phyloP scores from a whole-genome alignment of 345 rosid genomes.

The Alliaria petiolata region DNA sequence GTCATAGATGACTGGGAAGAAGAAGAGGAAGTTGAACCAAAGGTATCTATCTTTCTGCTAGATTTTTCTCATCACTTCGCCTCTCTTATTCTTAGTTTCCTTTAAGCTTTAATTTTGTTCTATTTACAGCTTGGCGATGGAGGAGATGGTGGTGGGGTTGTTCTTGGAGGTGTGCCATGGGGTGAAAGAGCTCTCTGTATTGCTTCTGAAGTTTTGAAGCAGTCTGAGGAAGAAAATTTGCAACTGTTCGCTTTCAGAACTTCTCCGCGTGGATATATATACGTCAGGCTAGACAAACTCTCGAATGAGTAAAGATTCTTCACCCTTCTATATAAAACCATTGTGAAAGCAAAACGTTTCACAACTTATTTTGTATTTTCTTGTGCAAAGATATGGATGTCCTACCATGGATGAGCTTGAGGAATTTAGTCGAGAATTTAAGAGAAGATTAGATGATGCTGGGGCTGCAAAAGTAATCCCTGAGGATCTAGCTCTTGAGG shows the following conservation, averaged over 20 bases:
- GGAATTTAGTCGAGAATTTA: constrained; percentile 61
- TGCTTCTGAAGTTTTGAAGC: constrained; percentile 51
- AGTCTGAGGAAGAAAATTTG: constrained; percentile 51
- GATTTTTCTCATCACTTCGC: not conserved
- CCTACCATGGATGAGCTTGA: constrained; percentile 82
- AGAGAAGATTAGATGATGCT: constrained; percentile 73
- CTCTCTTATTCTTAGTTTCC: constrained; percentile 3
- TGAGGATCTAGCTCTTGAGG: constrained; percentile 84
- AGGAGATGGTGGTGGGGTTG: constrained; percentile 89
- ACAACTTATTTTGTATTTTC: not conserved
- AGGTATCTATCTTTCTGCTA: constrained; percentile 35
- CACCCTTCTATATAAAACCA: not conserved
- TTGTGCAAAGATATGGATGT: constrained; percentile 66
- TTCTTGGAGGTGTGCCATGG: constrained; percentile 63
- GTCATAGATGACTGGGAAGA: constrained; percentile 74
- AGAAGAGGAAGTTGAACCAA: constrained; percentile 62
- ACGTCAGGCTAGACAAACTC: constrained; percentile 72
- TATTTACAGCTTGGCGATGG: constrained; percentile 70
- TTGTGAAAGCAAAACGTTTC: not conserved
- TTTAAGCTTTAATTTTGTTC: not conserved
- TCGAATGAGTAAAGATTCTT: constrained; percentile 53
- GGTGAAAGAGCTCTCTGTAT: constrained; percentile 65
- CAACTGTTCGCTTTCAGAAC: constrained; percentile 72
- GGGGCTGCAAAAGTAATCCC: constrained; percentile 64
- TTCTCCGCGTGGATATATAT: constrained; percentile 73